Base-by-base conservation (phyloP, 2,329 filamentous ascomycete species). In the Keithomyces neogunnii region DNA sequence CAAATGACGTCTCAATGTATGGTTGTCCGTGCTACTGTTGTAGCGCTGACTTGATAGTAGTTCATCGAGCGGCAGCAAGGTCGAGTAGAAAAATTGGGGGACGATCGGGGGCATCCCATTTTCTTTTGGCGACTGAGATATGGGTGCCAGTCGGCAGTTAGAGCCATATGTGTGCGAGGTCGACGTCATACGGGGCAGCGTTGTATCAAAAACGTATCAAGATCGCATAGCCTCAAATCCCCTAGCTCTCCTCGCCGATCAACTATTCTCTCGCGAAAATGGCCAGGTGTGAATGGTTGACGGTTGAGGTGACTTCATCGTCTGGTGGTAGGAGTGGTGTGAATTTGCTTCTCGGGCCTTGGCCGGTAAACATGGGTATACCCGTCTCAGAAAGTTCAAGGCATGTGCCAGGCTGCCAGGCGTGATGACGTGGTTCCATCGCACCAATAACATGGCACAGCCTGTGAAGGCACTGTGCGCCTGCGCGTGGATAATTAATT, bases 61-160 rank as follows among this genome's bases (percentile, higher is more conserved):
- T 62, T 96, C 90, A 62, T 96, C 90, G 63, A 96, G 90, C 32
- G 89, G 85, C 47, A 92, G 78, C 10, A 83, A 74, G 9, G 89
- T 93, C 11, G 83, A 80, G 67, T 95, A 96, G 69, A 96, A 96
- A 71, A 89, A 96, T 56, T 89, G 88, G 28, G 85, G 77, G 33
- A 77, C 74, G 50, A 86, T 66, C 0, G 80, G 76, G 13, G 86
- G 85, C 29, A 79, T 74, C 49, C 71, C 73, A 50, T 75, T 69
- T 44, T 70, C 65, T 51, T 67, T 67, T 29, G 64, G 54, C 30
- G 66, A 59, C 31, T 67, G 66, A 61, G 69, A 59, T 52, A 73
- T 60, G 61, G 77, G 74, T 10, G 76, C 72, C 39, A 81, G 69
- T 38, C 76, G 77, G 63, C 85, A 88, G 51, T 74, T 76, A 30